A percentile compares a stretch with the other conserved stretches of the same genome.
phyloP scores from a whole-genome alignment of 305 asterid species.

The Plantago coronopus region DNA sequence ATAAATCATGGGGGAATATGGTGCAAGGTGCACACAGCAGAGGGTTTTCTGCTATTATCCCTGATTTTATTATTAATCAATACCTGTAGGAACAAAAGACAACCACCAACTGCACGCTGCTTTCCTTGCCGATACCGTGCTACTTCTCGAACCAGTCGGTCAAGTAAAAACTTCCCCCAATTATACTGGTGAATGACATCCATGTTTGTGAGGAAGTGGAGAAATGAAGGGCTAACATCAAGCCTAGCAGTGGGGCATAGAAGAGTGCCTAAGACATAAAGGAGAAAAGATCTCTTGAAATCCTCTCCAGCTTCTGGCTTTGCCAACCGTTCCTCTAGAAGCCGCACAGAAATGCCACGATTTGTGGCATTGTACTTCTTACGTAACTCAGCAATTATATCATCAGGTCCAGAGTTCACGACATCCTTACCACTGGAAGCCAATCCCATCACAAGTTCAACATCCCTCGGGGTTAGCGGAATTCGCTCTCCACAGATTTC shows the following conservation, averaged over 20 bases:
- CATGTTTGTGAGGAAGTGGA: conserved; percentile 88
- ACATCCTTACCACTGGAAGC: conserved; percentile 90
- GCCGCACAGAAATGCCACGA: conserved; percentile 91
- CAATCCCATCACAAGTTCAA: conserved; percentile 96
- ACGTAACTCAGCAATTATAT: conserved; percentile 71
- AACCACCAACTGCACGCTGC: conserved; percentile 98
- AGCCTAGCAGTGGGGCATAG: conserved; percentile 93
- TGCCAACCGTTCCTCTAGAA: conserved; percentile 82
- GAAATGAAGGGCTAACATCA: conserved; percentile 99
- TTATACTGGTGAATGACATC: conserved; percentile 85
- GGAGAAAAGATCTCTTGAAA: conserved; percentile 93
- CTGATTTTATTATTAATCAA: conserved; percentile 17
- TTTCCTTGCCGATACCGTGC: conserved; percentile 97
- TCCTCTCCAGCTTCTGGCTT: conserved; percentile 94
- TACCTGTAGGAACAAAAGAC: conserved; percentile 97
- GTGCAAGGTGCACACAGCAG: background rate
- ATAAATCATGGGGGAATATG: background rate
- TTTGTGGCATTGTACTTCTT: conserved; percentile 85
- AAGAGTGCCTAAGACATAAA: conserved; percentile 89
- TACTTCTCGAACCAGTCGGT: conserved; percentile 89
- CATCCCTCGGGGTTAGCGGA: conserved; percentile 87
- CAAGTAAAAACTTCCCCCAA: conserved; percentile 95
- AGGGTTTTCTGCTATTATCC: conserved; percentile 2
- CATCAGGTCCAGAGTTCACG: conserved; percentile 91
- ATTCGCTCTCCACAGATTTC: conserved; percentile 93